Percentiles rank a stretch among this genome's conserved stretches.
Conservation (phyloP, 2,329 filamentous ascomycete species). For the Raffaelea deltoideospora region DNA sequence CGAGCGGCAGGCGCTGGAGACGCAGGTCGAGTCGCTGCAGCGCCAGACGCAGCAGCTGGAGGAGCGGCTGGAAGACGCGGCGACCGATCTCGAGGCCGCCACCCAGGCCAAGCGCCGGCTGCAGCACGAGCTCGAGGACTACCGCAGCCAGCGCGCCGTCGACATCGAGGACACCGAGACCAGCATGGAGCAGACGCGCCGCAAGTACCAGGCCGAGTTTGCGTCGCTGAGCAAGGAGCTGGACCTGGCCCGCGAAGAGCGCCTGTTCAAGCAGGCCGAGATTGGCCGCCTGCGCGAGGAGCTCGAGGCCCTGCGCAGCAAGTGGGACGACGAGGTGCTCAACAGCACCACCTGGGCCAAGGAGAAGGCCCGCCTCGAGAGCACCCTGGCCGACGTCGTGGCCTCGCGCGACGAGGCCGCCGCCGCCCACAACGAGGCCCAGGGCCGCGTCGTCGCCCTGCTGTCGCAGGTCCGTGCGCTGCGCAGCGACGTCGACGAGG, state of each 20-base stretch:
- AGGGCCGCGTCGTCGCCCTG: slow-evolving; percentile 80
- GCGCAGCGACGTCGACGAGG: slow-evolving; percentile 71
- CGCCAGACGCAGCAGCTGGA: slow-evolving; percentile 80
- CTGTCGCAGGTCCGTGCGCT: slow-evolving; percentile 79
- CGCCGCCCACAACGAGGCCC: slow-evolving; percentile 84
- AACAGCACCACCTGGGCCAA: slow-evolving; percentile 98
- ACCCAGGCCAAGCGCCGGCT: slow-evolving; percentile 84
- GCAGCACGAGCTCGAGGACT: slow-evolving; percentile 95
- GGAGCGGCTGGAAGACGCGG: slow-evolving; percentile 80
- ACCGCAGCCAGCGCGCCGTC: slow-evolving; percentile 84
- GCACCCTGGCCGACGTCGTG: slow-evolving; percentile 75
- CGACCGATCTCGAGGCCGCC: slow-evolving; percentile 73
- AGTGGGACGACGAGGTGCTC: slow-evolving; percentile 96
- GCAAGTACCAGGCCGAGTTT: slow-evolving; percentile 94
- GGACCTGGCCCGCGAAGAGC: slow-evolving; percentile 82
- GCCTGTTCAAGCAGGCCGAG: slow-evolving; percentile 71
- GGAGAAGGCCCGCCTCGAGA: slow-evolving; percentile 84
- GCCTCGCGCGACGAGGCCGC: slow-evolving; percentile 89
- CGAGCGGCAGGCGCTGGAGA: slow-evolving; percentile 81
- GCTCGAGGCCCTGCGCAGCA: slow-evolving; percentile 81
- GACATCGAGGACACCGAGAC: slow-evolving; percentile 95
- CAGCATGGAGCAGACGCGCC: slow-evolving; percentile 89
- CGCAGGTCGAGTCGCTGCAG: slow-evolving; percentile 75
- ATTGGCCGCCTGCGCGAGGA: slow-evolving; percentile 85
- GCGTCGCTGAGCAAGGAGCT: slow-evolving; percentile 81